These are phyloP conservation scores for Nothophytophthora sp. DNA, from an alignment of 352 stramenopile genomes.

Conservation along the genomic window DNA sequence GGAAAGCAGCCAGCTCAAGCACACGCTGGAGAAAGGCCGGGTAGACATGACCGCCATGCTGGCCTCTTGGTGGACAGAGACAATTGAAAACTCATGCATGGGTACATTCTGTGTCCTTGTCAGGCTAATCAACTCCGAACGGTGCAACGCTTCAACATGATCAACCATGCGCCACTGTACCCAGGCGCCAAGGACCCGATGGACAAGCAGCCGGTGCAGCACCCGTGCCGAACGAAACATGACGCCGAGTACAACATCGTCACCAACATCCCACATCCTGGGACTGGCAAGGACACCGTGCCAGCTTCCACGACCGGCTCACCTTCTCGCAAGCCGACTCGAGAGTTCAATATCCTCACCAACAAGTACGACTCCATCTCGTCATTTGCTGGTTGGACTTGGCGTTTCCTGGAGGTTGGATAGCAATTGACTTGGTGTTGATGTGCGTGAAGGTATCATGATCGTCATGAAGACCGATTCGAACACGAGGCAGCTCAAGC, in stretches of 20 bases:
- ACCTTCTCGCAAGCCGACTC: constrained; percentile 35
- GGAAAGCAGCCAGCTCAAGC: constrained; percentile 35
- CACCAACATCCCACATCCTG: constrained; percentile 41
- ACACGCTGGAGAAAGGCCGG: constrained; percentile 38
- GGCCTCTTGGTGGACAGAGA: neutral
- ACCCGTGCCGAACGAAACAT: constrained; percentile 37
- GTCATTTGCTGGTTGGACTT: constrained; percentile 2
- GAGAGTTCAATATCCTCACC: constrained; percentile 75
- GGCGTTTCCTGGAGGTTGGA: too few species aligned
- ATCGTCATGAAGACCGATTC: constrained; percentile 45
- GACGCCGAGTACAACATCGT: constrained; percentile 64
- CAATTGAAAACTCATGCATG: neutral
- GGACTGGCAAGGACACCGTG: neutral
- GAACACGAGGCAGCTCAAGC: constrained; percentile 32
- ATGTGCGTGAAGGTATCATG: constrained; percentile 41
- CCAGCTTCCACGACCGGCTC: constrained; percentile 8
- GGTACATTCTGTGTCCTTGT: neutral
- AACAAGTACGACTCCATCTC: constrained; percentile 58
- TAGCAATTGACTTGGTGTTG: constrained; percentile 4
- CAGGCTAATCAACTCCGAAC: constrained; percentile 65
- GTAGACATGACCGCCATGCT: constrained; percentile 19
- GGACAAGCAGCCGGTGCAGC: constrained; percentile 32
- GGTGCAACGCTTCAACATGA: constrained; percentile 66
- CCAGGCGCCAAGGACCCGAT: constrained; percentile 43
- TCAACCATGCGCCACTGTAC: constrained; percentile 64